These are phyloP conservation scores for Mollisia scopiformis DNA, from an alignment of 2,329 filamentous ascomycete genomes.

Conservation along the genomic window DNA sequence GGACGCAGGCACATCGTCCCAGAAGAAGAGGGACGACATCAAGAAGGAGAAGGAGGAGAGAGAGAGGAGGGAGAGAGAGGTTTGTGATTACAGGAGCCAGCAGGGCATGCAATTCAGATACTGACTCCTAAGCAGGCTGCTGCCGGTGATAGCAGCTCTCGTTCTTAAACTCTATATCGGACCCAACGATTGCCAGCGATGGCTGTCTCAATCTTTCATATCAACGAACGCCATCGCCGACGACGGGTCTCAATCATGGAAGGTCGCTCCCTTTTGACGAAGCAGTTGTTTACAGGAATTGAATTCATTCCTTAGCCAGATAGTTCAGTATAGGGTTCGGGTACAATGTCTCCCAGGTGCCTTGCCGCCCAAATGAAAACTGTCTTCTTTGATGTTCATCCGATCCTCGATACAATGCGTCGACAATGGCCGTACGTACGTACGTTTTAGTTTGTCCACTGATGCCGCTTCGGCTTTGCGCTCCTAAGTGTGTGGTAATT, in stretches of 20 bases:
- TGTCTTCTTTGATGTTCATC: neutral
- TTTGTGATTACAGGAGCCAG: neutral
- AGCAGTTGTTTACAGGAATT: neutral
- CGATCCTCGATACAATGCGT: neutral
- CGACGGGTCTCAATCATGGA: no score
- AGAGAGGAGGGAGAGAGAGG: neutral
- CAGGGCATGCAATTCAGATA: neutral
- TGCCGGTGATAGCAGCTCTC: neutral
- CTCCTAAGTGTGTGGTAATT: conserved; percentile 6
- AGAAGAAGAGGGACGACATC: neutral
- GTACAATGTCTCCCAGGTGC: neutral
- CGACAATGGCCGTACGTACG: no score
- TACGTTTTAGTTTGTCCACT: conserved; percentile 12
- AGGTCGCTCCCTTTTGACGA: no score
- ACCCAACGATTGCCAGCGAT: neutral
- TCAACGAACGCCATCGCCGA: neutral
- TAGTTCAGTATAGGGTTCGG: neutral
- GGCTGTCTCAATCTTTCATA: neutral
- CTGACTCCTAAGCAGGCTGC: neutral
- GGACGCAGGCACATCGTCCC: neutral
- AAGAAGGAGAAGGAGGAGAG: neutral
- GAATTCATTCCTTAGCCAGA: neutral
- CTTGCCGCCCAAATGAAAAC: neutral
- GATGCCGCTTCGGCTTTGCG: conserved; percentile 9
- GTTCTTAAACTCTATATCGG: no score